These are phyloP conservation scores for Tetrahymena borealis DNA, from an alignment of 73 alveolate genomes.

Conservation along the genomic window DNA sequence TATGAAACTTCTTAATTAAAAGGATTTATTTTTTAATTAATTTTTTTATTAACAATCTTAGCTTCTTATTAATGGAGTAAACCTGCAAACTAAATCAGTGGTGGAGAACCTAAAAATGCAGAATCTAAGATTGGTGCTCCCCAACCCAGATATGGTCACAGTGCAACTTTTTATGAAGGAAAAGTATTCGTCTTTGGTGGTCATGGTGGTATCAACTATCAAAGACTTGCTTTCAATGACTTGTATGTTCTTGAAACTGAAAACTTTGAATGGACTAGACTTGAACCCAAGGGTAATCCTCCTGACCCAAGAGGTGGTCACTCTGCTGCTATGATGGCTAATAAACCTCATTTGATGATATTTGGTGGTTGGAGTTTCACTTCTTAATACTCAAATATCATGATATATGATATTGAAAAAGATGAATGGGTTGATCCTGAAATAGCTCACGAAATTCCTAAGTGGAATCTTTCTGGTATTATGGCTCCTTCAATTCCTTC, in stretches of 20 bases:
- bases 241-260: conserved; percentile 83
- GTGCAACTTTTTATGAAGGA: conserved; percentile 81
- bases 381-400: conserved; percentile 73
- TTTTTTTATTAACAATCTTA: too few species aligned
- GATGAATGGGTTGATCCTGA: conserved; percentile 93
- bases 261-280: conserved; percentile 80
- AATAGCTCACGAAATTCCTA: conserved; percentile 90
- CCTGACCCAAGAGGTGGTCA: conserved; percentile 98
- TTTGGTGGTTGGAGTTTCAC: conserved; percentile 97
- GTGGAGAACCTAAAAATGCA: conserved; percentile 64
- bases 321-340: conserved; percentile 76
- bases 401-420: conserved; percentile 74
- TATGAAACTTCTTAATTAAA: too few species aligned
- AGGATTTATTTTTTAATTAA: too few species aligned
- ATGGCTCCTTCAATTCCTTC: conserved; percentile 98
- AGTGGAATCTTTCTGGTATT: conserved; percentile 95
- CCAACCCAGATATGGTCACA: conserved; percentile 92
- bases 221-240: conserved; percentile 92
- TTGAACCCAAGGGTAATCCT: conserved; percentile 72
- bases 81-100: conserved; percentile 67
- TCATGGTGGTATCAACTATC: conserved; percentile 96
- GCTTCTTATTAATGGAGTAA: conserved; percentile 47
- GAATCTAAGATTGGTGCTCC: conserved; percentile 81
- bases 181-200: conserved; percentile 96
- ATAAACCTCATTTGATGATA: conserved; percentile 57